Conservation (phyloP, 2,329 filamentous ascomycete species). For the Fragosphaeria purpurea region DNA sequence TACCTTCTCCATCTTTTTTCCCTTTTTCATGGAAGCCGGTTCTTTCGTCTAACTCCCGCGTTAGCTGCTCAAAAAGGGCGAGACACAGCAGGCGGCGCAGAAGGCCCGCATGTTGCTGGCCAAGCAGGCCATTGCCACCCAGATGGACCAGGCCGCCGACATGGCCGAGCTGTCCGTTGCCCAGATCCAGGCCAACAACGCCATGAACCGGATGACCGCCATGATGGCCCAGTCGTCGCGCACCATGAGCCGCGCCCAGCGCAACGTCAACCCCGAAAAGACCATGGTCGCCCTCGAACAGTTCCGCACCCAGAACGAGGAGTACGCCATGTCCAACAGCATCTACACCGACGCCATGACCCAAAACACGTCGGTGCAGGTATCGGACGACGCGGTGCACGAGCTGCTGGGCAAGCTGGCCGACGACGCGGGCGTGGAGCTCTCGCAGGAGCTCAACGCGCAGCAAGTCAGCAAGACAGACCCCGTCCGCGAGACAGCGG, state of each 20-base stretch:
- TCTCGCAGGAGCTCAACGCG: conserved; percentile 61
- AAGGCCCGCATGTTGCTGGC: conserved; percentile 53
- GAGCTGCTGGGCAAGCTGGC: conserved; percentile 75
- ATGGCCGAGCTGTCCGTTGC: conserved; percentile 51
- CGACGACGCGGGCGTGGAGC: conserved; percentile 77
- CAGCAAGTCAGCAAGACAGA: conserved; percentile 48
- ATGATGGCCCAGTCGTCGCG: conserved; percentile 52
- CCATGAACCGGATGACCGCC: conserved; percentile 55
- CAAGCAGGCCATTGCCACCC: conserved; percentile 51
- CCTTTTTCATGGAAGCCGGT: neutral
- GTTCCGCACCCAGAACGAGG: conserved; percentile 52
- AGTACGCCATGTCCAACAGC: conserved; percentile 54
- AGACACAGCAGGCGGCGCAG: conserved; percentile 53
- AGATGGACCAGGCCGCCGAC: conserved; percentile 56
- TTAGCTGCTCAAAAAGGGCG: conserved; percentile 49
- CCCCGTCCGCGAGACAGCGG: conserved; percentile 40
- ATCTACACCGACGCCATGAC: conserved; percentile 83
- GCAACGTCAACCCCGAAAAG: conserved; percentile 49
- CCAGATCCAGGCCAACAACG: conserved; percentile 55
- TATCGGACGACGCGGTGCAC: conserved; percentile 78
- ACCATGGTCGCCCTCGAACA: conserved; percentile 52
- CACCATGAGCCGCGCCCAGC: conserved; percentile 49
- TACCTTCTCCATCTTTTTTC: neutral
- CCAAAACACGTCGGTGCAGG: conserved; percentile 61
- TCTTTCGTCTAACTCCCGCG: neutral